Percentiles rank a stretch among this genome's conserved stretches.
These are phyloP conservation scores for Cladophialophora yegresii DNA, from an alignment of 2,329 filamentous ascomycete genomes.

Conservation along the genomic window DNA sequence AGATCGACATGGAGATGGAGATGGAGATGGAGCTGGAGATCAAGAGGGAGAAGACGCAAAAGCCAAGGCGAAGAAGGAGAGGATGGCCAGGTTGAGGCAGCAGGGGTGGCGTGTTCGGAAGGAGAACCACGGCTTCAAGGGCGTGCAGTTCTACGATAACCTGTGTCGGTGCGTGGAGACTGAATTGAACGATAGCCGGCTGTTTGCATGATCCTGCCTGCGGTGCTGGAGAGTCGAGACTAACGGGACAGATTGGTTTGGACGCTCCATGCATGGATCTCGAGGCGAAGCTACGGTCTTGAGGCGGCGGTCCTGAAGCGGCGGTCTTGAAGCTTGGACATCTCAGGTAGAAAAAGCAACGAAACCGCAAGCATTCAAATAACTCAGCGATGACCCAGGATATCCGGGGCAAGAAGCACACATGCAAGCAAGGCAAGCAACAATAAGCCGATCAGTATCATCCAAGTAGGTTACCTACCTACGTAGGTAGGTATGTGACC, in stretches of 20 bases:
- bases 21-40: neutral
- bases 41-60: neutral
- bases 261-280: neutral
- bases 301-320: too few species aligned
- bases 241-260: too few species aligned
- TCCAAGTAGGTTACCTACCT: too few species aligned
- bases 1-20: too few species aligned
- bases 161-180: conserved; percentile 23
- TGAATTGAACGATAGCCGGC: conserved; percentile 15
- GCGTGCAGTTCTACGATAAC: conserved; percentile 31
- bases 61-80: conserved; percentile 18
- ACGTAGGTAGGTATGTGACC: neutral
- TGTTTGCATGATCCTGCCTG: neutral
- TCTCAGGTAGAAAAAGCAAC: too few species aligned
- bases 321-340: too few species aligned
- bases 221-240: neutral
- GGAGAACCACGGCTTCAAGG: conserved; percentile 35
- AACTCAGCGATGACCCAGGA: too few species aligned
- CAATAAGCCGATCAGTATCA: too few species aligned
- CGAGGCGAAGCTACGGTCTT: too few species aligned
- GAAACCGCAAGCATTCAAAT: too few species aligned
- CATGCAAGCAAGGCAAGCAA: too few species aligned
- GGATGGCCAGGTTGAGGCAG: conserved; percentile 29
- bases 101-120: conserved; percentile 33
- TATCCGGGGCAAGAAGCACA: too few species aligned